phyloP scores from a whole-genome alignment of 208 protist genomes.

The Trypanosoma vivax region DNA sequence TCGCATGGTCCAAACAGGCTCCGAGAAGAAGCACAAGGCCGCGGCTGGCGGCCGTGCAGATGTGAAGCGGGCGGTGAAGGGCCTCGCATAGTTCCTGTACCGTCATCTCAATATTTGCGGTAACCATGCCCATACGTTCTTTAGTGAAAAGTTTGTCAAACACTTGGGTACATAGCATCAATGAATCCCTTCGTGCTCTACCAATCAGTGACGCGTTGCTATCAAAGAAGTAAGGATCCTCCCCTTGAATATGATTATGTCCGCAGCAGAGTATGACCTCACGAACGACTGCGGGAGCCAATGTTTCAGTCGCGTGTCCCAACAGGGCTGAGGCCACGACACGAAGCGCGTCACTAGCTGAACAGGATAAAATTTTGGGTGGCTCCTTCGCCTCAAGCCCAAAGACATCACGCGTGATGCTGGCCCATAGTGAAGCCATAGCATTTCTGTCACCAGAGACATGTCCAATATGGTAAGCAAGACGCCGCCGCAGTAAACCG shows the following conservation, averaged over 20 bases:
- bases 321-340: conserved; percentile 41
- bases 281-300: conserved; percentile 29
- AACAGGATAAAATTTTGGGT: conserved; percentile 47
- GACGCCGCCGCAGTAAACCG: conserved; percentile 36
- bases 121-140: conserved; percentile 34
- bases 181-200: conserved; percentile 12
- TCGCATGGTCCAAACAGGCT: conserved; percentile 3
- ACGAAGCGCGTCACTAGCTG: conserved; percentile 26
- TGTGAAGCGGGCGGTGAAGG: conserved; percentile 24
- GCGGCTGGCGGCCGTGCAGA: conserved; percentile 60
- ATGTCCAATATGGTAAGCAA: conserved; percentile 8
- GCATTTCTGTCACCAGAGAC: conserved; percentile 24
- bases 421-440: conserved; percentile 53
- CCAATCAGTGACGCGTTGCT: conserved; percentile 18
- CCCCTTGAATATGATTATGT: conserved; percentile 71
- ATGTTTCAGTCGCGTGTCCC: conserved; percentile 24
- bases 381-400: conserved; percentile 31
- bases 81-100: conserved; percentile 26
- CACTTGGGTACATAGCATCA: conserved; percentile 1
- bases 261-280: conserved; percentile 71
- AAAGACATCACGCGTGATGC: conserved; percentile 51
- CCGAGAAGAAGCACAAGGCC: conserved; percentile 63
- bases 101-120: conserved; percentile 32
- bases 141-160: conserved; percentile 28
- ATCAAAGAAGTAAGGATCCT: conserved; percentile 56